phyloP scores from a whole-genome alignment of 352 stramenopile species.

The Pythium angustatum region DNA sequence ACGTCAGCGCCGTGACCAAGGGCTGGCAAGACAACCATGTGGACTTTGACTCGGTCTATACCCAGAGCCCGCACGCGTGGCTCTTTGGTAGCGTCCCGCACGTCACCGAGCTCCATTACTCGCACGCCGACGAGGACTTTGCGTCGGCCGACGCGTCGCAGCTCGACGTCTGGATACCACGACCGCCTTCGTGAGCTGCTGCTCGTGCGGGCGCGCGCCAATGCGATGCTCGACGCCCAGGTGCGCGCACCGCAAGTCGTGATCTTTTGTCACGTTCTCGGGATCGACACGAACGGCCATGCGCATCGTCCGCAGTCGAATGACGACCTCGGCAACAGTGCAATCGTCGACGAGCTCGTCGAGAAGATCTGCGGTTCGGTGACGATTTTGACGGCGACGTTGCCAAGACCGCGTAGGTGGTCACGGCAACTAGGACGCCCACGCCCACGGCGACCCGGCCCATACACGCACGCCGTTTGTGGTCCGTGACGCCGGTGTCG shows the following conservation, averaged over 20 bases:
- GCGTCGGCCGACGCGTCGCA: conserved; percentile 65
- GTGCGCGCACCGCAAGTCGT: conserved; percentile 51
- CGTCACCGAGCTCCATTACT: conserved; percentile 70
- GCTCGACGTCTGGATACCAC: conserved; percentile 82
- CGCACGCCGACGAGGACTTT: conserved; percentile 80
- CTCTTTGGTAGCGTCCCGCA: conserved; percentile 81
- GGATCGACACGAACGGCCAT: conserved; percentile 87
- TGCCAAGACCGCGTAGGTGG: conserved; percentile 72
- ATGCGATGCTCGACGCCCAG: conserved; percentile 34
- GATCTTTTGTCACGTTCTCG: conserved; percentile 83
- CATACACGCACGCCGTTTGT: conserved; percentile 84
- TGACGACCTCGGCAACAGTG: conserved; percentile 86
- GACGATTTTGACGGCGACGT: conserved; percentile 75
- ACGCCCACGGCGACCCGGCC: conserved; percentile 77
- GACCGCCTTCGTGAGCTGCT: conserved; percentile 51
- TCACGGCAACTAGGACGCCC: conserved; percentile 78
- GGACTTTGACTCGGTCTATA: conserved; percentile 88
- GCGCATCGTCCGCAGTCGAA: conserved; percentile 72
- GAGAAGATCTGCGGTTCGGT: conserved; percentile 52
- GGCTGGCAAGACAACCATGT: conserved; percentile 87
- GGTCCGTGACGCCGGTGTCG: conserved; percentile 73
- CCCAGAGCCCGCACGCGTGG: conserved; percentile 67
- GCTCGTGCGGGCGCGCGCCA: conserved; percentile 19
- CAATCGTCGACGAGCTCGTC: conserved; percentile 76
- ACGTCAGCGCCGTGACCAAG: conserved; percentile 87